These are phyloP conservation scores for Comarum palustre DNA, from an alignment of 306 rosid genomes.

Conservation along the genomic window DNA sequence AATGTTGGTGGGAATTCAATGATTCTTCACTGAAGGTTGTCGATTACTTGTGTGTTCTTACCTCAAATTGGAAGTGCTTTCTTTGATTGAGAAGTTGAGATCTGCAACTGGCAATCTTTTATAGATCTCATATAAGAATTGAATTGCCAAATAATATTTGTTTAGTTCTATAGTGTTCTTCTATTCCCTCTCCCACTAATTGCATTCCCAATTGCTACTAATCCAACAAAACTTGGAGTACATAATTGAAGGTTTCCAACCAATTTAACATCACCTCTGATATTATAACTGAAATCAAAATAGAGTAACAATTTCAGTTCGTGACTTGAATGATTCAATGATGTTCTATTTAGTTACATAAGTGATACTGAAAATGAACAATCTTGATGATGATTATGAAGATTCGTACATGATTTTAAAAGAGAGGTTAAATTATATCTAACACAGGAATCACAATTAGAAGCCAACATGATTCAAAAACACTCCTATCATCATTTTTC, in stretches of 20 bases:
- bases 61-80: not conserved
- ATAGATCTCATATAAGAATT: not conserved
- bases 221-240: not conserved
- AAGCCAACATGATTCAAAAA: not conserved
- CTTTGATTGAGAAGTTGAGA: not conserved
- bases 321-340: not conserved
- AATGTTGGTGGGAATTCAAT: slow-evolving; percentile 65
- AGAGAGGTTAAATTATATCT: not conserved
- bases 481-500: not conserved
- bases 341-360: not conserved
- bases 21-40: slow-evolving; percentile 43
- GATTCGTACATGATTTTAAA: not conserved
- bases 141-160: not conserved
- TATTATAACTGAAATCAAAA: no score
- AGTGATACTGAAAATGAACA: not conserved
- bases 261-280: not conserved
- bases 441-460: not conserved
- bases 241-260: not conserved
- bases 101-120: not conserved
- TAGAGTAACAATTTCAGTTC: not conserved
- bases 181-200: not conserved
- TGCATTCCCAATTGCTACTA: not conserved
- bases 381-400: not conserved
- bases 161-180: not conserved
- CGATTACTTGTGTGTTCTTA: not conserved